phyloP scores from a whole-genome alignment of 257 asterid species.

The Cruciata laevipes region DNA sequence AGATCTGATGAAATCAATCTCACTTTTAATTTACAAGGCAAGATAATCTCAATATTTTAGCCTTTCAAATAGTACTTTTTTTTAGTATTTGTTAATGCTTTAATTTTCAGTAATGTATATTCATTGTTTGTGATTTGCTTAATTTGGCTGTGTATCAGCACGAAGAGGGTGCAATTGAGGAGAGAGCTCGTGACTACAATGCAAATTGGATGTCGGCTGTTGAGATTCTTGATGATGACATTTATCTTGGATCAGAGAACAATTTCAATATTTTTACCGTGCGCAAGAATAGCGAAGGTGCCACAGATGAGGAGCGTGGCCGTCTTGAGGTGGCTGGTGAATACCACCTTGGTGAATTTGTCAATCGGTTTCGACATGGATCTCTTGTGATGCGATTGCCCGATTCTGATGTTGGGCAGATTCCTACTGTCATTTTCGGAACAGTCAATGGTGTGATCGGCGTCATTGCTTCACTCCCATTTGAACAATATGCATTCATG shows the following conservation, averaged over 20 bases:
- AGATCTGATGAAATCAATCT: slow-evolving; percentile 93
- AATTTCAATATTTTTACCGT: slow-evolving; percentile 81
- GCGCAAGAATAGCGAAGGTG: slow-evolving; percentile 87
- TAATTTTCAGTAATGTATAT: background rate
- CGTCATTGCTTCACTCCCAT: slow-evolving; percentile 85
- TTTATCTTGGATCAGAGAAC: slow-evolving; percentile 88
- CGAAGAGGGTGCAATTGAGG: slow-evolving; percentile 98
- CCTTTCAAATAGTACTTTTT: background rate
- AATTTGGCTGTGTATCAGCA: slow-evolving; percentile 37
- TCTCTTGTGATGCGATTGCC: slow-evolving; percentile 95
- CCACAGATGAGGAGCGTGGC: slow-evolving; percentile 95
- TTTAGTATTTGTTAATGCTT: background rate
- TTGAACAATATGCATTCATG: slow-evolving; percentile 63
- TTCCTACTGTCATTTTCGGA: slow-evolving; percentile 90
- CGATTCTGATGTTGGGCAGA: slow-evolving; percentile 85
- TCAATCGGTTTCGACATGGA: slow-evolving; percentile 84
- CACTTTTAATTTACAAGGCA: slow-evolving; percentile 92
- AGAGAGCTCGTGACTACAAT: slow-evolving; percentile 95
- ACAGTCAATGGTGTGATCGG: slow-evolving; percentile 94
- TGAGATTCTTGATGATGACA: slow-evolving; percentile 90
- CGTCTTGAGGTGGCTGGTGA: slow-evolving; percentile 98
- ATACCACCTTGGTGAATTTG: slow-evolving; percentile 95
- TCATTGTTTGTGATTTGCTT: slow-evolving; percentile 1
- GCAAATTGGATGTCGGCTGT: slow-evolving; percentile 99
- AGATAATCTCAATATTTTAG: background rate